Base-by-base conservation (phyloP, 345 rosid species). In the Melastoma malabathricum region DNA sequence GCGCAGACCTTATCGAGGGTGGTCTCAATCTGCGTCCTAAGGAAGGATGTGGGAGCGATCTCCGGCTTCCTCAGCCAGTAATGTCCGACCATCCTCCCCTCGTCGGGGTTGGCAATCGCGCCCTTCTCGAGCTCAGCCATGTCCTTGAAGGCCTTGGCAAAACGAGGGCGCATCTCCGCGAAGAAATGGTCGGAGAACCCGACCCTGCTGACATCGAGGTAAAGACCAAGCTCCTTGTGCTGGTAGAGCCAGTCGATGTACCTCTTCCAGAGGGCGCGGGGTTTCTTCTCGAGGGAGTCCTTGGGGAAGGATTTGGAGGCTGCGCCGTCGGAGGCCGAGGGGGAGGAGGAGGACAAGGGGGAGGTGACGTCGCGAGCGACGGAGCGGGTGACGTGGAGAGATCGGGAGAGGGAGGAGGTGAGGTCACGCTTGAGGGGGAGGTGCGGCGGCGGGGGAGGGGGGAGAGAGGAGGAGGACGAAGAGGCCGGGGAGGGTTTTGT, bases 71-170 rank as follows among this genome's bases (percentile, higher is more conserved):
- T 73, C 52, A 92, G 64, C 98, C 98, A 92, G 52, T 92, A 92
- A 63, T 92, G 98, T 3, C 98, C 98, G 19, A 92, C 98, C 98
- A 92, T 92, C 64, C 98, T 74, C 8, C 93, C 84, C 66, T 92
- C 98, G 43, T 92, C 98, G 13, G 98, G 98, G 61, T 92, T 92
- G 52, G 98, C 84, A 53, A 92, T 82, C 56, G 98, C 74, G 6
- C 96, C 96, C 38, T 84, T 92, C 63, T 87, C 98, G 45, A 92
- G 67, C 61, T 77, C 87, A 62, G 66, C 89, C 96, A 92, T 84
- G 12, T 80, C 77, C 70, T 68, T 75, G 10, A 92, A 79, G 19
- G 98, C 95, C 31, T 62, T 60, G 56, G 72, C 63, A 22, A 92
- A 81, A 6, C 88, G 72, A 5, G 75, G 81, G 68, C 77, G 96